Evolutionary conservation across 2,329 filamentous ascomycete species (phyloP).

Genomic region (Aspergillus sojae): DNA sequence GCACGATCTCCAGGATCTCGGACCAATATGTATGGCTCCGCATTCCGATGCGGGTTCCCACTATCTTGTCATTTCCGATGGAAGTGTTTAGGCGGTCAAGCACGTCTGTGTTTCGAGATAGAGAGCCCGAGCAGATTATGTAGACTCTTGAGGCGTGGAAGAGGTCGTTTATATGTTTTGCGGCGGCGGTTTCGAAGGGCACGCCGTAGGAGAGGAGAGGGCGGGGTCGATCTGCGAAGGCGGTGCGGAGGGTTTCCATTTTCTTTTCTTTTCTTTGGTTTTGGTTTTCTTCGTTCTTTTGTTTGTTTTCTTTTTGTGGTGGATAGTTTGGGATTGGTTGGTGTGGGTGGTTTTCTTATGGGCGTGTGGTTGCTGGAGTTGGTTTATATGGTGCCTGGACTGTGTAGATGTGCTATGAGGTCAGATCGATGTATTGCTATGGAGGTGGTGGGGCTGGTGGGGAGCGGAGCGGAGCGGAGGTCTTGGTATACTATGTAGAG

Average conservation of each 20-base stretch:
- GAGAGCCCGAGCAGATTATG: constrained; percentile 54
- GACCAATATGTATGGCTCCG: constrained; percentile 57
- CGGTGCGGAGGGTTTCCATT: constrained; percentile 42
- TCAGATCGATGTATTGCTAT: neutral
- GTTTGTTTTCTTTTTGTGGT: neutral
- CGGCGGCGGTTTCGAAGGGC: constrained; percentile 49
- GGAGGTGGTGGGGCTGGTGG: constrained; percentile 12
- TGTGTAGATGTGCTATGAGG: neutral
- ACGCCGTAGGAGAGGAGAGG: constrained; percentile 53
- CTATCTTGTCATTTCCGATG: constrained; percentile 43
- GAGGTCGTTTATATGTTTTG: constrained; percentile 48
- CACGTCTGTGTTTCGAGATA: constrained; percentile 51
- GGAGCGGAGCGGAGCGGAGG: constrained; percentile 9
- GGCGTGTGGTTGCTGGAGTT: no score
- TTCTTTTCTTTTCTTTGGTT: neutral
- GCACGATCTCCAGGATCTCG: constrained; percentile 53
- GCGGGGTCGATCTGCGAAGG: constrained; percentile 37
- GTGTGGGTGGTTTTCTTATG: neutral
- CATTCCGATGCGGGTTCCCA: constrained; percentile 54
- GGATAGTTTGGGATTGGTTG: neutral
- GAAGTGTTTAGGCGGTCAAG: constrained; percentile 46
- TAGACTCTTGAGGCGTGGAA: constrained; percentile 53
- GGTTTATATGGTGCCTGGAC: neutral
- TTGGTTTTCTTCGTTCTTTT: no score
- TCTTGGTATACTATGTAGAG: neutral